Base-by-base conservation (phyloP, 805 yeast species). In the Ogataea methanolica region DNA sequence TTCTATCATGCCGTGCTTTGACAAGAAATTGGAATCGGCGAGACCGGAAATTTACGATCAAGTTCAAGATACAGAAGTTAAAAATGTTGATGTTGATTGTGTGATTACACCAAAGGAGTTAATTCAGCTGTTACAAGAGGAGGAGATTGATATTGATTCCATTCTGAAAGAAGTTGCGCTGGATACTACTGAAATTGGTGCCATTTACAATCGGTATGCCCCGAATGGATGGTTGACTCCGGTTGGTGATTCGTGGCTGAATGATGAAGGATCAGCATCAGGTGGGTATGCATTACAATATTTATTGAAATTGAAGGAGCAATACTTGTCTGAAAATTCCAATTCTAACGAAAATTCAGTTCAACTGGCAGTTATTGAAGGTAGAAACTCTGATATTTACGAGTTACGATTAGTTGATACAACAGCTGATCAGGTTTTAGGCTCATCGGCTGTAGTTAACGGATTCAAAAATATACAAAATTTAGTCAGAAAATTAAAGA, bases 381-480 rank as follows among this genome's bases (percentile, higher is more conserved):
- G 98, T 2, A 78, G 85, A 55, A 92, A 92, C 64, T 62, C 79
- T 4, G 98, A 91, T 60, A 76, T 87, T 21, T 73, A 75, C 47
- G 97, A 92, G 64, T 71, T 80, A 58, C 72, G 83, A 29, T 67
- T 92, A 22, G 59, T 80, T 9, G 64, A 72, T 51, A 62, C 55
- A 15, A 57, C 36, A 4, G 63, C 38, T 5, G 66, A 64, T 1
- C 60, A 60, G 6, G 67, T 76, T 6, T 33, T 91, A 53, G 75
- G 80, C 47, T 63, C 81, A 55, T 71, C 87, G 53, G 77, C 85
- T 46, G 80, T 83, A 35, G 82, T 92, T 1, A 91, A 91, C 63
- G 99, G 99, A 21, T 94, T 94, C 67, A 76, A 92, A 52, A 94
- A 94, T 65, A 92, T 94, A 51, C 99, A 94, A 64, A 94, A 94